A percentile compares a stretch with the other conserved stretches of the same genome.
Conservation (phyloP, 2,329 filamentous ascomycete genomes). For the Neonectria faginata region DNA sequence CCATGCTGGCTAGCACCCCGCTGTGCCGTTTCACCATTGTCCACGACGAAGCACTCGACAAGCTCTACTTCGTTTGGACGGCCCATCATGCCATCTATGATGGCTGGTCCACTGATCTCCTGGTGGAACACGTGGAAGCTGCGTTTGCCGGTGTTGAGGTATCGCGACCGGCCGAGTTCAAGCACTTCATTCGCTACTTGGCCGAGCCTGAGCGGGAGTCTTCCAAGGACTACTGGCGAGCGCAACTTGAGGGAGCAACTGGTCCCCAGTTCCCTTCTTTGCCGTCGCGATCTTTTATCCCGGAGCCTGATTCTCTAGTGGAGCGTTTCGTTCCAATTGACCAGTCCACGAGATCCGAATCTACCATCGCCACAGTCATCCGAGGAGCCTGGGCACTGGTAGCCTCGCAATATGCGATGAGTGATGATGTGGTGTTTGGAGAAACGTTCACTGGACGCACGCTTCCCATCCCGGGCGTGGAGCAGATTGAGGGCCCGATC, state of each 20-base stretch:
- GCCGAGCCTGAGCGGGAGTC: conserved; percentile 36
- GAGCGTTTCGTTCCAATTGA: conserved; percentile 37
- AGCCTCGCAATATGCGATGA: conserved; percentile 44
- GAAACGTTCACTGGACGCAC: conserved; percentile 48
- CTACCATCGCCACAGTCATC: conserved; percentile 43
- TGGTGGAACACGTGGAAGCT: conserved; percentile 39
- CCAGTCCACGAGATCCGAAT: conserved; percentile 36
- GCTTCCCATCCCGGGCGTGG: conserved; percentile 44
- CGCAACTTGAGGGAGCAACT: conserved; percentile 40
- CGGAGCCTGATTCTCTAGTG: conserved; percentile 34
- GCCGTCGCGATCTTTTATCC: conserved; percentile 42
- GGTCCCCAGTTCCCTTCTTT: conserved; percentile 43
- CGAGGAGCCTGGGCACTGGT: conserved; percentile 47
- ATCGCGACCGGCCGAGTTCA: conserved; percentile 42
- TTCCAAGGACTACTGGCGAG: conserved; percentile 40
- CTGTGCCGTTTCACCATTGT: conserved; percentile 57
- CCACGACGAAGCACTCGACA: conserved; percentile 43
- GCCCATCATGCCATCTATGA: conserved; percentile 50
- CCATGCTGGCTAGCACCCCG: conserved; percentile 55
- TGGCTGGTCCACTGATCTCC: conserved; percentile 46
- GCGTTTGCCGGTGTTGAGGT: conserved; percentile 36
- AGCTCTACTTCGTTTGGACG: conserved; percentile 49
- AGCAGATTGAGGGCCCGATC: conserved; percentile 48
- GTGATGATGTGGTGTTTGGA: conserved; percentile 47
- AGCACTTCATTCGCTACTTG: conserved; percentile 43